Conservation (phyloP, 2,329 filamentous ascomycete species). For the Aspergillus japonicus region DNA sequence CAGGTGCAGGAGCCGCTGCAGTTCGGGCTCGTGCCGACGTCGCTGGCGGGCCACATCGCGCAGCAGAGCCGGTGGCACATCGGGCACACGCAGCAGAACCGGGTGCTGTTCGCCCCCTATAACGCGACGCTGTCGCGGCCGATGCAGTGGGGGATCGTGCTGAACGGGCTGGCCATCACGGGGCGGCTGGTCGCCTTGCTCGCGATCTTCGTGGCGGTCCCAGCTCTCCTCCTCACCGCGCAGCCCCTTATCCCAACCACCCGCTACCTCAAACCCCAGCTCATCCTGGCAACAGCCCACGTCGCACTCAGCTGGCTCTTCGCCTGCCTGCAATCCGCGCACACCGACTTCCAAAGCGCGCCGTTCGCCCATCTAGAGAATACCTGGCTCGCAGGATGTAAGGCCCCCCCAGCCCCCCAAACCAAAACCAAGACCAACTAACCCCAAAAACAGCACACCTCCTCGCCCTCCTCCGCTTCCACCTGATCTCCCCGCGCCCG, state of each 20-base stretch:
- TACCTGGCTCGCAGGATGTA: slow-evolving; percentile 29
- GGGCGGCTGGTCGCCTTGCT: slow-evolving; percentile 17
- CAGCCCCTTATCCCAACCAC: slow-evolving; percentile 16
- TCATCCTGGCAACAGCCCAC: slow-evolving; percentile 13
- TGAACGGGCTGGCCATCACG: slow-evolving; percentile 24
- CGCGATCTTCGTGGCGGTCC: slow-evolving; percentile 20
- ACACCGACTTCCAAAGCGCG: slow-evolving; percentile 21
- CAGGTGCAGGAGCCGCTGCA: slow-evolving; percentile 35
- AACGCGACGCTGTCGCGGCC: slow-evolving; percentile 9
- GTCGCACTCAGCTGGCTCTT: slow-evolving; percentile 23
- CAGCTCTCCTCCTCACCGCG: slow-evolving; percentile 18
- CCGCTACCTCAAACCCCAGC: slow-evolving; percentile 14
- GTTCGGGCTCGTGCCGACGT: slow-evolving; percentile 34
- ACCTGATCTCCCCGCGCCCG: slow-evolving; percentile 24
- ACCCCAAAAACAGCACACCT: not conserved
- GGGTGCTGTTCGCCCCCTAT: slow-evolving; percentile 13
- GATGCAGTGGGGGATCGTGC: slow-evolving; percentile 23
- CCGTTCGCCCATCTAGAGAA: slow-evolving; percentile 30
- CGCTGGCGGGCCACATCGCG: slow-evolving; percentile 35
- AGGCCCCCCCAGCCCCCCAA: slow-evolving; percentile 4
- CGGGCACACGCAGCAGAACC: slow-evolving; percentile 30
- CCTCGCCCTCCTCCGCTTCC: slow-evolving; percentile 20
- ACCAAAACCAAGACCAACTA: not conserved
- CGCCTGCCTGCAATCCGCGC: slow-evolving; percentile 21
- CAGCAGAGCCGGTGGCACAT: slow-evolving; percentile 41